A percentile compares a stretch with the other conserved stretches of the same genome.
These are phyloP conservation scores for Chamaenerion angustifolium DNA, from an alignment of 345 rosid genomes.

Conservation along the genomic window DNA sequence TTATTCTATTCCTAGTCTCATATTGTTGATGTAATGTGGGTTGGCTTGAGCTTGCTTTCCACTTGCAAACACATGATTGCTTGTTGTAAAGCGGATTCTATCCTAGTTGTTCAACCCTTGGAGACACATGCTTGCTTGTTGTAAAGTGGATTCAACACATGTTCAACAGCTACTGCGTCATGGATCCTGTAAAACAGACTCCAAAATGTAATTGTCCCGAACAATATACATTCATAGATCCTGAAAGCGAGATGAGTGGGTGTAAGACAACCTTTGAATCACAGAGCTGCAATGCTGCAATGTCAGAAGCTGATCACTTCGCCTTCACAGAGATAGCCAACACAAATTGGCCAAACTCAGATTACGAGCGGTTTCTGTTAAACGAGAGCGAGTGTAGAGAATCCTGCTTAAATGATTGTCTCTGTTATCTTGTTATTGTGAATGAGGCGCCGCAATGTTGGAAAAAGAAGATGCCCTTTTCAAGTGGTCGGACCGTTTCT, in stretches of 20 bases:
- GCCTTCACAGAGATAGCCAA: slow-evolving; percentile 8
- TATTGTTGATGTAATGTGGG: too few relatives aligned
- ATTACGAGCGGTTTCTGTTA: slow-evolving; percentile 16
- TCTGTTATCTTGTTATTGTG: slow-evolving; percentile 34
- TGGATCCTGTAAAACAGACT: slow-evolving; percentile 15
- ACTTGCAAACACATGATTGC: too few relatives aligned
- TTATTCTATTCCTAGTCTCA: too few relatives aligned
- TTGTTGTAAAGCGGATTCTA: too few relatives aligned
- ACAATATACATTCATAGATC: slow-evolving; percentile 25
- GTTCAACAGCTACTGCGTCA: slow-evolving; percentile 28
- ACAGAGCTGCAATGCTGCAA: slow-evolving; percentile 20
- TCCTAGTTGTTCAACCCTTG: too few relatives aligned
- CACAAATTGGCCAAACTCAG: slow-evolving; percentile 20
- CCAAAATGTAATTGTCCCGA: slow-evolving; percentile 36
- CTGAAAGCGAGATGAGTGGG: slow-evolving; percentile 21
- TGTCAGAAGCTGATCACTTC: slow-evolving; percentile 13
- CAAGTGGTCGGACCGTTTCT: slow-evolving; percentile 18
- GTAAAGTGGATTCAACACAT: too few relatives aligned
- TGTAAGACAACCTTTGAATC: slow-evolving; percentile 22
- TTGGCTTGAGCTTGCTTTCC: too few relatives aligned
- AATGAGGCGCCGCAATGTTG: slow-evolving; percentile 21
- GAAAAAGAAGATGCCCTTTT: slow-evolving; percentile 41
- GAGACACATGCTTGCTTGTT: too few relatives aligned
- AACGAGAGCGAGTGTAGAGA: slow-evolving; percentile 27
- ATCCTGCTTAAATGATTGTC: slow-evolving; percentile 38